A percentile compares a stretch with the other conserved stretches of the same genome.
Evolutionary conservation across 495 filamentous ascomycete genomes (phyloP).

Genomic region (Penicillium manginii): DNA sequence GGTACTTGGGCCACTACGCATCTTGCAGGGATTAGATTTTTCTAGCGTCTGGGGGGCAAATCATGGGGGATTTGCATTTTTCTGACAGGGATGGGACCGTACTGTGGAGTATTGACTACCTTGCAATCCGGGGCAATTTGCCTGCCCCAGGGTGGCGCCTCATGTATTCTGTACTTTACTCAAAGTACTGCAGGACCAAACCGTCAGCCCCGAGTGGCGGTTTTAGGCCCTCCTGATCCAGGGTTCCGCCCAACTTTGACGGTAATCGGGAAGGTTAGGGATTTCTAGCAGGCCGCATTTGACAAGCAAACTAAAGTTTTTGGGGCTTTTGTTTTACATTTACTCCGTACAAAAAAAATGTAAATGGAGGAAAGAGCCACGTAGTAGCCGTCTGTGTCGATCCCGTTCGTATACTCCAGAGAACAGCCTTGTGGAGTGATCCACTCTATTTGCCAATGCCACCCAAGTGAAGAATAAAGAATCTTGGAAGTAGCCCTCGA

Average conservation of each 20-base stretch:
- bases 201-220: slow-evolving; percentile 22
- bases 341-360: no score
- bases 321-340: not conserved
- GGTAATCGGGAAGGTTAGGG: slow-evolving; percentile 19
- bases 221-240: slow-evolving; percentile 18
- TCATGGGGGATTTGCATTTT: slow-evolving; percentile 17
- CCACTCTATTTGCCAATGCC: not conserved
- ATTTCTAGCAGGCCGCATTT: not conserved
- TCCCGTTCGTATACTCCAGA: not conserved
- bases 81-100: not conserved
- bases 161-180: slow-evolving; percentile 14
- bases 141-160: not conserved
- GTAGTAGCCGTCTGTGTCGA: not conserved
- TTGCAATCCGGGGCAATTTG: not conserved
- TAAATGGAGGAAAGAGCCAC: not conserved
- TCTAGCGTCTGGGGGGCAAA: slow-evolving; percentile 23
- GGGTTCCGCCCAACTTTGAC: slow-evolving; percentile 16
- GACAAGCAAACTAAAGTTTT: not conserved
- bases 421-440: slow-evolving; percentile 4
- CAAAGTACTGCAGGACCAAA: slow-evolving; percentile 13
- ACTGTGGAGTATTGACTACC: slow-evolving; percentile 22
- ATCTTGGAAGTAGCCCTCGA: not conserved
- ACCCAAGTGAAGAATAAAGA: no score
- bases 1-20: slow-evolving; percentile 4
- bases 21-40: slow-evolving; percentile 21